These are phyloP conservation scores for Carnegiea gigantea DNA, from an alignment of 179 eudicot genomes.

Conservation along the genomic window DNA sequence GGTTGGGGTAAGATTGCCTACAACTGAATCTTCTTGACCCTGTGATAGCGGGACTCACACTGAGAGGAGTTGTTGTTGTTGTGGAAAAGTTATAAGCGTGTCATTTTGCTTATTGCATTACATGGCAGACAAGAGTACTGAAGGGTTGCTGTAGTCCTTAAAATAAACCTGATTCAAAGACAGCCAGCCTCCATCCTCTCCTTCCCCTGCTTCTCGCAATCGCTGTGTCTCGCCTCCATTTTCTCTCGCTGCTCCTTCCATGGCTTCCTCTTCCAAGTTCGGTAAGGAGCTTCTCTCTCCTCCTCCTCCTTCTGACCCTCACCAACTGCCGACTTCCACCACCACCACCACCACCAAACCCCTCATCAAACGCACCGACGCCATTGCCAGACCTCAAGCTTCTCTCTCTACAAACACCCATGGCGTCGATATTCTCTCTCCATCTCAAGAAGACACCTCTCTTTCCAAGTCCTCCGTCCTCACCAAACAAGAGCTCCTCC, in stretches of 20 bases:
- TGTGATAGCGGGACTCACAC: too few species aligned
- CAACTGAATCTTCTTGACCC: too few species aligned
- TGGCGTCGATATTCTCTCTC: constrained; percentile 11
- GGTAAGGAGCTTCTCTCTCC: constrained; percentile 12
- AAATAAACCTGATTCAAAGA: constrained; percentile 3
- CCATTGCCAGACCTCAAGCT: constrained; percentile 7
- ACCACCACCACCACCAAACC: not conserved
- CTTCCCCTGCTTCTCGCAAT: not conserved
- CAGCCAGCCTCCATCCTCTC: not conserved
- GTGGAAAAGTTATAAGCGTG: too few species aligned
- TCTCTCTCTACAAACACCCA: not conserved
- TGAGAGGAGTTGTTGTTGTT: too few species aligned
- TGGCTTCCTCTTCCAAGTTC: constrained; percentile 31
- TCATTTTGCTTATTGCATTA: too few species aligned
- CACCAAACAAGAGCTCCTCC: constrained; percentile 41
- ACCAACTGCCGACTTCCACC: not conserved
- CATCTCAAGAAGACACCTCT: constrained; percentile 22
- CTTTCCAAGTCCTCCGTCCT: constrained; percentile 41
- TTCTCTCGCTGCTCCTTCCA: constrained; percentile 4
- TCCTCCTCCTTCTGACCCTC: not conserved
- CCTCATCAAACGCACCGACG: not conserved
- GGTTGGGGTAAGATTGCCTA: too few species aligned
- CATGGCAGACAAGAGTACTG: too few species aligned
- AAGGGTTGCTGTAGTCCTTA: too few species aligned
- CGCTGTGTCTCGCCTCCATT: not conserved